phyloP scores from a whole-genome alignment of 352 stramenopile genomes.

The Phytophthora cajani region DNA sequence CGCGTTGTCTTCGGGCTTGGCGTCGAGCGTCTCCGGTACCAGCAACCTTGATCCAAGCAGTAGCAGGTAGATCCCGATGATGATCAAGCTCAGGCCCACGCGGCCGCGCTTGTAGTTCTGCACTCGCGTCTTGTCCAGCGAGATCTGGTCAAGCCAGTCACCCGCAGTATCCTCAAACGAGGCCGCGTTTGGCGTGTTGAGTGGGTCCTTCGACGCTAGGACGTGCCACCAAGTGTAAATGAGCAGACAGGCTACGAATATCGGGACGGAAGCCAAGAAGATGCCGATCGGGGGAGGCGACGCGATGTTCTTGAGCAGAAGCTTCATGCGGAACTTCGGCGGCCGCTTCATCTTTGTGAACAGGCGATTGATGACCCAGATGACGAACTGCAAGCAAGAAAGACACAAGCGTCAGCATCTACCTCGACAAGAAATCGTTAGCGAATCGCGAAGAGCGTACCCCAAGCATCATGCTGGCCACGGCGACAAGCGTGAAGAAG shows the following conservation, averaged over 20 bases:
- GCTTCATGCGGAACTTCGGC: constrained; percentile 92
- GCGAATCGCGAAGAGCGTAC: constrained; percentile 41
- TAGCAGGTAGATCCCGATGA: constrained; percentile 85
- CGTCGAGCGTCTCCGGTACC: constrained; percentile 86
- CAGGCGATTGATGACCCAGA: constrained; percentile 95
- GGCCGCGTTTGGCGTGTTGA: constrained; percentile 54
- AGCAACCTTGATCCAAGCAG: constrained; percentile 70
- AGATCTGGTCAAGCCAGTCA: constrained; percentile 90
- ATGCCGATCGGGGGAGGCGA: constrained; percentile 86
- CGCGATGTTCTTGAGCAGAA: constrained; percentile 91
- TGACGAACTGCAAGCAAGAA: constrained; percentile 59
- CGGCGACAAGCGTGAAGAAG: constrained; percentile 93
- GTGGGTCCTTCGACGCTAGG: constrained; percentile 53
- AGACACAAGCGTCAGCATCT: neutral
- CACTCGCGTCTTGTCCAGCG: constrained; percentile 78
- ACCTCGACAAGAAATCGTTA: neutral
- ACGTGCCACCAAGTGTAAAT: constrained; percentile 88
- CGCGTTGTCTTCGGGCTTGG: constrained; percentile 78
- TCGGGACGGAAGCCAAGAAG: constrained; percentile 65
- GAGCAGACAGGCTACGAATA: constrained; percentile 57
- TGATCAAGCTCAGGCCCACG: constrained; percentile 84
- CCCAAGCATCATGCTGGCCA: constrained; percentile 88
- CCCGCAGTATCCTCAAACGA: constrained; percentile 89
- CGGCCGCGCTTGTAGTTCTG: constrained; percentile 87
- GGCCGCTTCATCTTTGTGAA: constrained; percentile 96